These are phyloP conservation scores for Podaxis mareebaensis DNA, from an alignment of 768 basidiomycete genomes.

Conservation along the genomic window DNA sequence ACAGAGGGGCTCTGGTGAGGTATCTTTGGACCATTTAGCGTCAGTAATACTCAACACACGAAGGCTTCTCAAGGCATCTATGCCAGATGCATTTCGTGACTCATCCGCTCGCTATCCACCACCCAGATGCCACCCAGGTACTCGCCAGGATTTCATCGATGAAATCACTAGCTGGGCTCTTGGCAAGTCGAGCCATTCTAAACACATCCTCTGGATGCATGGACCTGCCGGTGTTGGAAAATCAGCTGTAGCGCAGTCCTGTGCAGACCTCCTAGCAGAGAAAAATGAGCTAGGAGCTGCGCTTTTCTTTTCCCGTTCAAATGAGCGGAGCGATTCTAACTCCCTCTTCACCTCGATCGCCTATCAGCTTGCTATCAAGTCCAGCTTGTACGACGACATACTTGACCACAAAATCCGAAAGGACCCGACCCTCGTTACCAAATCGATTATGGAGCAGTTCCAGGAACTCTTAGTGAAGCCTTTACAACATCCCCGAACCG, in stretches of 20 bases:
- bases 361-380: neutral
- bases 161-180: neutral
- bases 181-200: neutral
- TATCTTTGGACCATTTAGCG: neutral
- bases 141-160: neutral
- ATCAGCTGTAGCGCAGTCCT: neutral
- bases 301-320: neutral
- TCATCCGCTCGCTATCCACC: neutral
- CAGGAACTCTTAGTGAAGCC: neutral
- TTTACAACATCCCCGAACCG: neutral
- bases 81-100: neutral
- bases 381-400: neutral
- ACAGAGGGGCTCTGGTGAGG: neutral
- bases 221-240: constrained; percentile 6
- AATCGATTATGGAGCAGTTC: neutral
- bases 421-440: neutral
- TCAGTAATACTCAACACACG: neutral
- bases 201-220: neutral
- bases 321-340: neutral
- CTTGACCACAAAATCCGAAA: neutral
- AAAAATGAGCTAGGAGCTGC: neutral
- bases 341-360: neutral
- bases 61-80: neutral
- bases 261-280: neutral
- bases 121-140: neutral